Conservation (phyloP, 2,329 filamentous ascomycete species). For the Aspergillus latus region DNA sequence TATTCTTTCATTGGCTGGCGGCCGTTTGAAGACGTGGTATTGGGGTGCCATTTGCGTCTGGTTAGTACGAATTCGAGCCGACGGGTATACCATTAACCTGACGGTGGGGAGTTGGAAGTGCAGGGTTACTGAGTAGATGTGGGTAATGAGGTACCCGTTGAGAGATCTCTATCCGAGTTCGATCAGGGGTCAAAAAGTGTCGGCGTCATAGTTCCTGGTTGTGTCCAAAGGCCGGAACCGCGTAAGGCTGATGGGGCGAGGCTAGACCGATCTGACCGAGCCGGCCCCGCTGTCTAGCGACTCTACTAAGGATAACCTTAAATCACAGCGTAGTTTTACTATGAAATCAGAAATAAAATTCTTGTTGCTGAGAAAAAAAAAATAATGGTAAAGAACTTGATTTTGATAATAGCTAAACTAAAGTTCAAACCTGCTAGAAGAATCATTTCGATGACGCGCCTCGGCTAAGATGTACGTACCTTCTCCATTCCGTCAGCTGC, state of each 20-base stretch:
- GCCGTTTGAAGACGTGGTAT: too few relatives aligned
- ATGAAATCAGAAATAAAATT: too few relatives aligned
- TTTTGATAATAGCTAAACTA: too few relatives aligned
- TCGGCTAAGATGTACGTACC: not conserved
- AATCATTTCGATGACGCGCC: not conserved
- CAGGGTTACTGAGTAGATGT: not conserved
- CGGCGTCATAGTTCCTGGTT: not conserved
- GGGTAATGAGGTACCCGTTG: not conserved
- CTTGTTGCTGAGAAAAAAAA: too few relatives aligned
- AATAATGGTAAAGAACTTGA: too few relatives aligned
- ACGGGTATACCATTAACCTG: too few relatives aligned
- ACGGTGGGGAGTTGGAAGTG: not conserved
- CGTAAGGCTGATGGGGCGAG: not conserved
- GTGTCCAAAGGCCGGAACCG: not conserved
- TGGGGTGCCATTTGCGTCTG: too few relatives aligned
- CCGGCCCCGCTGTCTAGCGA: not conserved
- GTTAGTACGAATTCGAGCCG: too few relatives aligned
- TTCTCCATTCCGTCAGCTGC: constrained; percentile 1
- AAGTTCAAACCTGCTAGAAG: too few relatives aligned
- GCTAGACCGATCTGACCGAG: constrained; percentile 1
- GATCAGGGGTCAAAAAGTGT: not conserved
- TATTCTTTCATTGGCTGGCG: too few relatives aligned
- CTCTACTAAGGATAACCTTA: constrained; percentile 18
- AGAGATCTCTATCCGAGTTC: not conserved
- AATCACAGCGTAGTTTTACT: not conserved